Percentiles rank a stretch among this genome's conserved stretches.
Conservation (phyloP, 371 early-diverging fungal genomes). For the Choanephora cucurbitarum region DNA sequence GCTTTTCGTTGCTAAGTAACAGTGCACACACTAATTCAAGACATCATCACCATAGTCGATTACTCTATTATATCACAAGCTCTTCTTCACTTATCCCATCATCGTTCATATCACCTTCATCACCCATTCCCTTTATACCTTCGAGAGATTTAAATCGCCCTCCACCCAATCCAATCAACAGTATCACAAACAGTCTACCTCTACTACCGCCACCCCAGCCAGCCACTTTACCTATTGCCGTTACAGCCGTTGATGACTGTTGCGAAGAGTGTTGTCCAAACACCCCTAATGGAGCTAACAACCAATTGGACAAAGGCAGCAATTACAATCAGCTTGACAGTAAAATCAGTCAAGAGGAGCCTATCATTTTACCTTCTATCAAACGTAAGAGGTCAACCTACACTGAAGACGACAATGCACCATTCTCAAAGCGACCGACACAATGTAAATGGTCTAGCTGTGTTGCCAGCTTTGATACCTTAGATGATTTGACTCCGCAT, state of each 20-base stretch:
- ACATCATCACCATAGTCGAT: constrained; percentile 4
- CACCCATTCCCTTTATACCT: not conserved
- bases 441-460: constrained; percentile 85
- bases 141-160: not conserved
- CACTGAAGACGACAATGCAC: not conserved
- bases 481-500: constrained; percentile 82
- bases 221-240: constrained; percentile 16
- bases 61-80: not conserved
- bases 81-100: not conserved
- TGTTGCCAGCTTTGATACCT: constrained; percentile 67
- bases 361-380: not conserved
- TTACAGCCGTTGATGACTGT: constrained; percentile 23
- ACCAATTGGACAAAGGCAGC: not conserved
- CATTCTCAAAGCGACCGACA: not conserved
- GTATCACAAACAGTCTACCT: not conserved
- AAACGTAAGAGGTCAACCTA: not conserved
- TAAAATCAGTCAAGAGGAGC: not conserved
- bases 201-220: constrained; percentile 1
- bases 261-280: constrained; percentile 26
- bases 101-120: not conserved
- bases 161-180: not conserved
- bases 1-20: not conserved
- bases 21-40: not conserved
- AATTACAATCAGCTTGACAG: no score
- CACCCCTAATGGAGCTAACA: not conserved